Evolutionary conservation across 306 rosid species (phyloP), one percentile per base, ranked within the genome.

Genomic region (Quercus mongolica): DNA sequence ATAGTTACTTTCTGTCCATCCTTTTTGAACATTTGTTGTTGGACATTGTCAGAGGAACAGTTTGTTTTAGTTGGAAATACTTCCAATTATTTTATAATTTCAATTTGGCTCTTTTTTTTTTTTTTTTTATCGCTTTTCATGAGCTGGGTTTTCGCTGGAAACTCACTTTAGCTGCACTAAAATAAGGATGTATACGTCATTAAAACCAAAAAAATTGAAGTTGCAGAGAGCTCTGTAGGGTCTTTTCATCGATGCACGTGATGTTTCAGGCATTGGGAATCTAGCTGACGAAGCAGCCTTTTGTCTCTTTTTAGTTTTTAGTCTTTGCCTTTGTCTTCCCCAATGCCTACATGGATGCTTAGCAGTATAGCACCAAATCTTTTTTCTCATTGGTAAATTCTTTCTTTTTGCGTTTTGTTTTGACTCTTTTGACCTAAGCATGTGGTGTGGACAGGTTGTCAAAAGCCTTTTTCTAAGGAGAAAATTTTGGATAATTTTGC

Each of bases 221-320:
- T 64, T 19, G 9, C 30, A 2, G 33, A 5, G n/a, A 26, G 28
- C 28, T 26, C 28, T 2, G 5, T 23, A 26, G 3, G 71, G 74
- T 28, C 52, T 49, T 3, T 31, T 19, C 56, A 23, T 33, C 33
- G 54, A 56, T 86, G 84, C 91, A 90, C 89, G 92, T 91, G 92
- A 80, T 83, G 5, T n/a, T n/a, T 73, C 25, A 19, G 84, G 71
- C 55, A 81, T 71, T 68, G 84, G 89, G 86, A 88, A 82, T 91
- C 81, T 73, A 28, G 26, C 77, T 76, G 41, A 78, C 67, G 28
- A 28, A 46, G 30, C 81, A 82, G 74, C 84, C 71, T 80, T 85
- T 83, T 84, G 87, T 87, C 83, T 23, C 46, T 41, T 41, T 41
- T 41, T 38, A 38, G 46, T 38, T 2, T 7, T 28, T 3, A 20